Conservation (phyloP, 2,329 filamentous ascomycete species). For the Geosmithia morbida region DNA sequence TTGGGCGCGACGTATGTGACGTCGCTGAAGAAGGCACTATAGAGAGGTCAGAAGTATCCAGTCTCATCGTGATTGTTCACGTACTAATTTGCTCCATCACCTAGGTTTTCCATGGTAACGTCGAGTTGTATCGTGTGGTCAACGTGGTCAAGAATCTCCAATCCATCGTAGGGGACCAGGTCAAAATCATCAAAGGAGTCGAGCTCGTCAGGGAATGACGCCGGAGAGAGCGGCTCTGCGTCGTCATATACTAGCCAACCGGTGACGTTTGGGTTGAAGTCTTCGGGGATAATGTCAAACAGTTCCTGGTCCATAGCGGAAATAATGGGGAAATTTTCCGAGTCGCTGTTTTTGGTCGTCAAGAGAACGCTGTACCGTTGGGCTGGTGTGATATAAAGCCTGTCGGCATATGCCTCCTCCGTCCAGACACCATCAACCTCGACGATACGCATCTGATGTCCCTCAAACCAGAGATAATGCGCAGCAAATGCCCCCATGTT, state of each 20-base stretch:
- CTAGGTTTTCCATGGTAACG: slow-evolving; percentile 47
- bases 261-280: slow-evolving; percentile 54
- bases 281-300: slow-evolving; percentile 53
- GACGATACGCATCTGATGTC: slow-evolving; percentile 52
- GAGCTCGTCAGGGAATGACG: slow-evolving; percentile 45
- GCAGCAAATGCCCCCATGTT: slow-evolving; percentile 61
- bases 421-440: slow-evolving; percentile 63
- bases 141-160: slow-evolving; percentile 43
- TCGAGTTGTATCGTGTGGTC: slow-evolving; percentile 49
- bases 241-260: slow-evolving; percentile 49
- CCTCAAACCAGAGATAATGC: slow-evolving; percentile 53
- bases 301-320: slow-evolving; percentile 55
- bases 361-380: slow-evolving; percentile 51
- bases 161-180: slow-evolving; percentile 54
- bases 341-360: slow-evolving; percentile 47
- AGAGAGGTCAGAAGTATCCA: not conserved
- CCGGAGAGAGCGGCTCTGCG: slow-evolving; percentile 25
- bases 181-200: slow-evolving; percentile 60
- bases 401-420: slow-evolving; percentile 40
- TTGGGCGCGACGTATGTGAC: slow-evolving; percentile 61
- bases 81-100: slow-evolving; percentile 39
- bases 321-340: slow-evolving; percentile 52
- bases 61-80: not conserved
- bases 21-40: slow-evolving; percentile 54
- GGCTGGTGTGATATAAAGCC: slow-evolving; percentile 52